A percentile compares a stretch with the other conserved stretches of the same genome.
phyloP scores from a whole-genome alignment of 2,329 filamentous ascomycete genomes.

The Fusarium tricinctum region DNA sequence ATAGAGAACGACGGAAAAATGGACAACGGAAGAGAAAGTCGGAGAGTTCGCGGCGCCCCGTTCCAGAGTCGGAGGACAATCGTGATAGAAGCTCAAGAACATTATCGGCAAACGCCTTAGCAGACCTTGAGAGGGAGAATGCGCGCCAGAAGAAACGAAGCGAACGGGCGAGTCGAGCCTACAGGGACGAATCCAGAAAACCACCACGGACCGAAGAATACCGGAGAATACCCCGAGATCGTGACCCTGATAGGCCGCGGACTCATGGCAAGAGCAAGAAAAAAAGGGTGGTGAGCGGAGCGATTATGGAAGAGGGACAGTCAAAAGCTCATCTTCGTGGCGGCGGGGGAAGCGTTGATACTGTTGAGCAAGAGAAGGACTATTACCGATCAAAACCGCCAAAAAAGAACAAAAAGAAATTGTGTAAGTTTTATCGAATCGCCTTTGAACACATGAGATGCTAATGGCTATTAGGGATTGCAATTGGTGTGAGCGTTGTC shows the following conservation, averaged over 20 bases:
- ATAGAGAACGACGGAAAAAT: constrained; percentile 47
- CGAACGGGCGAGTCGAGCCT: constrained; percentile 33
- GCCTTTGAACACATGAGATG: not conserved
- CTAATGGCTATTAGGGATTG: constrained; percentile 64
- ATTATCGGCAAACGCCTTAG: constrained; percentile 70
- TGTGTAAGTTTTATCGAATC: constrained; percentile 62
- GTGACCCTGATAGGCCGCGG: constrained; percentile 50
- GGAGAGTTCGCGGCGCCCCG: constrained; percentile 50
- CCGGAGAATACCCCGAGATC: constrained; percentile 41
- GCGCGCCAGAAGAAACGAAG: constrained; percentile 59
- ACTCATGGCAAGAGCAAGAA: constrained; percentile 62
- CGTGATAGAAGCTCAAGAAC: constrained; percentile 48
- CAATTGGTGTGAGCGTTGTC: constrained; percentile 66
- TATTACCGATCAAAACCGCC: constrained; percentile 59
- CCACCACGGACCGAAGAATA: constrained; percentile 44
- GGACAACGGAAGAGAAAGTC: constrained; percentile 56
- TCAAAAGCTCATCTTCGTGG: constrained; percentile 59
- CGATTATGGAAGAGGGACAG: constrained; percentile 77
- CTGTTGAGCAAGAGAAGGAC: constrained; percentile 64
- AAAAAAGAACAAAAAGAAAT: constrained; percentile 70
- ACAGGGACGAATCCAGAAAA: constrained; percentile 53
- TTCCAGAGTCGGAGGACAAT: constrained; percentile 55
- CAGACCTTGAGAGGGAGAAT: constrained; percentile 75
- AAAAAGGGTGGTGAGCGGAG: constrained; percentile 77
- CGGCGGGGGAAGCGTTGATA: constrained; percentile 58